These are phyloP conservation scores for Mycena floridula DNA, from an alignment of 768 basidiomycete genomes.

Conservation along the genomic window DNA sequence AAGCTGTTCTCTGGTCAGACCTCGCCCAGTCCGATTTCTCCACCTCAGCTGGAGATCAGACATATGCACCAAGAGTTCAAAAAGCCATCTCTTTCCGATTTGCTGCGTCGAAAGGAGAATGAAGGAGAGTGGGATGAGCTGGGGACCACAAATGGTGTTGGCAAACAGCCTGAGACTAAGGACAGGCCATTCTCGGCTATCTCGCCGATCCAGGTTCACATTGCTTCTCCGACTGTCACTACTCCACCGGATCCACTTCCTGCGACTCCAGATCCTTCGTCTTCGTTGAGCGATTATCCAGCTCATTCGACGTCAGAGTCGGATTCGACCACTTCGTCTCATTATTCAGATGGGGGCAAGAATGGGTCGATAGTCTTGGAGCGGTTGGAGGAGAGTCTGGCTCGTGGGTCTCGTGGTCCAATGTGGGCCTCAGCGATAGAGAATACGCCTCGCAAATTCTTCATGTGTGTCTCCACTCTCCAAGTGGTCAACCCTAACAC, in stretches of 20 bases:
- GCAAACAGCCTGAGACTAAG: too few relatives aligned
- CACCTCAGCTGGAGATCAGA: constrained; percentile 26
- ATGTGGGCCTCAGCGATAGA: constrained; percentile 66
- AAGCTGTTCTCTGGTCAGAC: constrained; percentile 47
- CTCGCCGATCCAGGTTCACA: background rate
- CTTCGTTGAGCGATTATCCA: constrained; percentile 68
- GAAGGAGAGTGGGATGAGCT: constrained; percentile 69
- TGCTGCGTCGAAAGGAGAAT: constrained; percentile 54
- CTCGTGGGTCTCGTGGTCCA: constrained; percentile 51
- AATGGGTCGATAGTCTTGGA: constrained; percentile 57
- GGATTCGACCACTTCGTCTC: constrained; percentile 63
- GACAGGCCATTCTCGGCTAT: background rate
- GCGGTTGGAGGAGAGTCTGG: constrained; percentile 65
- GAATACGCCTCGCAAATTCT: constrained; percentile 79
- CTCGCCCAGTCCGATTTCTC: constrained; percentile 27
- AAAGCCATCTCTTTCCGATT: constrained; percentile 64
- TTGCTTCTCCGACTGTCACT: constrained; percentile 12
- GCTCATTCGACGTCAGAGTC: constrained; percentile 67
- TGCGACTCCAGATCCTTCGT: constrained; percentile 73
- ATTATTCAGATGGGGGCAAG: constrained; percentile 44
- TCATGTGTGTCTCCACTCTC: constrained; percentile 80
- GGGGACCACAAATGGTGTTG: too few relatives aligned
- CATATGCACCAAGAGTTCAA: constrained; percentile 45
- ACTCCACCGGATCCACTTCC: constrained; percentile 54
- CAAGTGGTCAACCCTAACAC: constrained; percentile 94